phyloP scores from a whole-genome alignment of 352 stramenopile species.

The Phytopythium ostracodes region DNA sequence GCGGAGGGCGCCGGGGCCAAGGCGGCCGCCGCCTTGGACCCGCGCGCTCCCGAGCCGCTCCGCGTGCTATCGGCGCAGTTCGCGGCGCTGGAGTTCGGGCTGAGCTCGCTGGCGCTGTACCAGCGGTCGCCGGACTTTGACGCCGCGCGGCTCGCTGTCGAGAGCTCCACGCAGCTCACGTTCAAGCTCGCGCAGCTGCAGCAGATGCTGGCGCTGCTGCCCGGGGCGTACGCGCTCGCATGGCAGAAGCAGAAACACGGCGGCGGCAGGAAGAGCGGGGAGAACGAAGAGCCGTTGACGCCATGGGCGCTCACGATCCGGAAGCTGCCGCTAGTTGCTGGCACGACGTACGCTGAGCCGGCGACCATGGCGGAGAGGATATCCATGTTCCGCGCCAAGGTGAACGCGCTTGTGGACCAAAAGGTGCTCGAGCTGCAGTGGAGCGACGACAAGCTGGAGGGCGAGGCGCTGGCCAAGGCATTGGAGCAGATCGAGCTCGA shows the following conservation, averaged over 20 bases:
- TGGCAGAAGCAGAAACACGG: constrained; percentile 37
- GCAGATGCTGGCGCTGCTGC: constrained; percentile 52
- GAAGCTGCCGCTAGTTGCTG: constrained; percentile 33
- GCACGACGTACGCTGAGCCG: constrained; percentile 7
- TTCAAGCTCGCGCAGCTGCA: constrained; percentile 51
- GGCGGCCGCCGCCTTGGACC: constrained; percentile 19
- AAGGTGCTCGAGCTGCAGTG: constrained; percentile 21
- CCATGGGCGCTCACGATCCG: constrained; percentile 36
- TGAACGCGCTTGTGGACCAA: constrained; percentile 28
- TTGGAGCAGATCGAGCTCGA: constrained; percentile 40
- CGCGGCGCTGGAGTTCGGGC: constrained; percentile 62
- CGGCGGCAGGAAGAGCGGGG: constrained; percentile 14
- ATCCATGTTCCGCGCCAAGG: constrained; percentile 28
- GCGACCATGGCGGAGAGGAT: constrained; percentile 51
- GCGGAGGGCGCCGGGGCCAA: too few species aligned
- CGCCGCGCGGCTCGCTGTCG: constrained; percentile 54
- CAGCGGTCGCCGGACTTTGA: constrained; percentile 64
- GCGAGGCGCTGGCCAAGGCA: constrained; percentile 24
- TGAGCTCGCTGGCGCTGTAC: constrained; percentile 67
- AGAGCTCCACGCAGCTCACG: constrained; percentile 61
- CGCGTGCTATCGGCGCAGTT: constrained; percentile 51
- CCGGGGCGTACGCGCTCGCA: constrained; percentile 40
- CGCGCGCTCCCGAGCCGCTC: constrained; percentile 35
- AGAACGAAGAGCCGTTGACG: neutral
- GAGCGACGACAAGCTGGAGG: constrained; percentile 25